phyloP scores from a whole-genome alignment of 805 yeast genomes.

The Schwanniomyces polymorphus region DNA sequence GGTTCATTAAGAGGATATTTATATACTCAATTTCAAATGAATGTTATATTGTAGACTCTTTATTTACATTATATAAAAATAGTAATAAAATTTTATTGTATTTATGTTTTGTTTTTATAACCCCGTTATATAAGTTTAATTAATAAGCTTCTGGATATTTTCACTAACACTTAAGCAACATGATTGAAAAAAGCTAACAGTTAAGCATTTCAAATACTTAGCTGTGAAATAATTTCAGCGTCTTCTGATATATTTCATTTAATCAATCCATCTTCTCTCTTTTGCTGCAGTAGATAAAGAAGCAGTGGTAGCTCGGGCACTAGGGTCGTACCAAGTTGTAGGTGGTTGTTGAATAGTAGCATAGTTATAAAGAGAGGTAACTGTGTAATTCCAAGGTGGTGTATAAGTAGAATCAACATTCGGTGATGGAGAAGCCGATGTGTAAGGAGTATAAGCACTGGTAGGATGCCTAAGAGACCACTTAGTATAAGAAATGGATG shows the following conservation, averaged over 20 bases:
- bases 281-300: slow-evolving; percentile 34
- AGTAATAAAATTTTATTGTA: too few relatives aligned
- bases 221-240: too few relatives aligned
- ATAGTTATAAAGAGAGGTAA: slow-evolving; percentile 60
- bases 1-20: too few relatives aligned
- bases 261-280: slow-evolving; percentile 41
- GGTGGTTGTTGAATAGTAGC: slow-evolving; percentile 76
- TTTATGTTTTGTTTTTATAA: too few relatives aligned
- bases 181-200: too few relatives aligned
- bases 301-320: slow-evolving; percentile 46
- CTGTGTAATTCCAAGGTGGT: slow-evolving; percentile 79
- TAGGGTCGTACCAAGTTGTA: slow-evolving; percentile 63
- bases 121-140: too few relatives aligned
- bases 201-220: too few relatives aligned
- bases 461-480: slow-evolving; percentile 71
- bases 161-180: too few relatives aligned
- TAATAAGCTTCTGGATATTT: too few relatives aligned
- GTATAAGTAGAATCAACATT: slow-evolving; percentile 64
- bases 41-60: too few relatives aligned
- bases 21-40: too few relatives aligned
- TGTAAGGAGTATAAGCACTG: slow-evolving; percentile 58
- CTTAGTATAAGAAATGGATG: slow-evolving; percentile 61
- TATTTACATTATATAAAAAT: too few relatives aligned
- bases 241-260: background rate
- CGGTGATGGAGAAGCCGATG: slow-evolving; percentile 47